These are phyloP conservation scores for Speleostelium caveatum DNA, from an alignment of 78 protist genomes.

Conservation along the genomic window DNA sequence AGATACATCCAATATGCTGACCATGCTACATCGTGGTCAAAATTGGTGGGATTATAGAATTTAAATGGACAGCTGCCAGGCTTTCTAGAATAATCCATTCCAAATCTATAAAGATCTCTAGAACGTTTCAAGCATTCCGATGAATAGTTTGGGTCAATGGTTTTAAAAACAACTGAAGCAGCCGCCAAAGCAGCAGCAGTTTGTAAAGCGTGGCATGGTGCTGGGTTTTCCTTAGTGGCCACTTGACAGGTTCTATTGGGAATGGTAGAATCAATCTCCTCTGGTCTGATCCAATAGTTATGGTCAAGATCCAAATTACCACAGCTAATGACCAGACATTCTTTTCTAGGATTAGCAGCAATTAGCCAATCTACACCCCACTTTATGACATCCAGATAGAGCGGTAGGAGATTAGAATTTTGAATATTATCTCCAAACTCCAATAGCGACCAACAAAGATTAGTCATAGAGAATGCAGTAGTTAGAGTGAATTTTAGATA, in stretches of 20 bases:
- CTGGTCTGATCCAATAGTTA: conserved; percentile 68
- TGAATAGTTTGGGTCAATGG: conserved; percentile 26
- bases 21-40: conserved; percentile 68
- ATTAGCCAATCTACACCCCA: conserved; percentile 63
- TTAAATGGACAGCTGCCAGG: neutral
- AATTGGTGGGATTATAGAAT: conserved; percentile 6
- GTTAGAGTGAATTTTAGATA: conserved; percentile 39
- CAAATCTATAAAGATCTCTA: conserved; percentile 30
- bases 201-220: conserved; percentile 49
- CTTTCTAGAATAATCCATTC: neutral
- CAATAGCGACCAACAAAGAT: conserved; percentile 11
- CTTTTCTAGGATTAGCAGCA: conserved; percentile 11
- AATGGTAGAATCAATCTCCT: conserved; percentile 8
- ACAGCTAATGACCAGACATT: conserved; percentile 21
- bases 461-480: conserved; percentile 52
- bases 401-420: neutral
- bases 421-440: conserved; percentile 9
- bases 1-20: conserved; percentile 42
- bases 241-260: neutral
- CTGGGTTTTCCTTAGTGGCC: conserved; percentile 57
- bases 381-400: conserved; percentile 51
- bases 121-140: conserved; percentile 28
- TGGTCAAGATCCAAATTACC: conserved; percentile 69
- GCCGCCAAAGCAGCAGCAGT: conserved; percentile 40
- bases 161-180: conserved; percentile 4